Base-by-base conservation (phyloP, 2,329 filamentous ascomycete genomes). In the Fusarium solani-melongenae region DNA sequence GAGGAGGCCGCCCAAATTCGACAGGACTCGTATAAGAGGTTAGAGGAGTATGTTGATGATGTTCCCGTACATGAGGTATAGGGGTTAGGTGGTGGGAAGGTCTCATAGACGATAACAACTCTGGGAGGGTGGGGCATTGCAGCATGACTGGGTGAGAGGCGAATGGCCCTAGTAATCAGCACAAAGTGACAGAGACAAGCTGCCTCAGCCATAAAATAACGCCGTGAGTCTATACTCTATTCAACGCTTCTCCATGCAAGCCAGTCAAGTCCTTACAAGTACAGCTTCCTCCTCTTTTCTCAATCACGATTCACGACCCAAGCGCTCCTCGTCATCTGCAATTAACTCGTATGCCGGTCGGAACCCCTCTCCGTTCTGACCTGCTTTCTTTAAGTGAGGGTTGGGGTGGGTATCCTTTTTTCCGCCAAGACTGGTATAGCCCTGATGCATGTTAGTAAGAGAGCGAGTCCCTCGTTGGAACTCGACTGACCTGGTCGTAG, bases 391-490 rank as follows among this genome's bases (percentile, higher is more conserved):
- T 6, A 74, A 39, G 79, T 81, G 27, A 76, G 96, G 96, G 80
- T 99, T 99, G 0, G 94, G 95, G 73, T 93, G 89, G 3, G 96
- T 99, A 83, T 99, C 94, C 64, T 91, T 92, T 27, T 91, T 94
- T 4, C 96, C 96, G 22, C 96, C 96, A n/a, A 99, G 86, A 72
- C 93, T 96, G 4, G 96, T 98, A 83, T 96, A 98, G 11, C 96
- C 96, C 55, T 74, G 36, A 29, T 31, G 2, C 2, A 15, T 31
- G 36, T 62, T 9, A 62, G 46, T n/a, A 1, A 55, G 39, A 24
- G 20, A n/a, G 4, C 24, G 12, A 22, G 7, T 10, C n/a, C 12
- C 46, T 62, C 4, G 10, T 46, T n/a, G 17, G 17, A 39, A 14
- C 5, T 22, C 6, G 5, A 53, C 34, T 36, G 6, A 63, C 61